phyloP scores from a whole-genome alignment of 352 stramenopile species.

The Globisporangium spinosum region DNA sequence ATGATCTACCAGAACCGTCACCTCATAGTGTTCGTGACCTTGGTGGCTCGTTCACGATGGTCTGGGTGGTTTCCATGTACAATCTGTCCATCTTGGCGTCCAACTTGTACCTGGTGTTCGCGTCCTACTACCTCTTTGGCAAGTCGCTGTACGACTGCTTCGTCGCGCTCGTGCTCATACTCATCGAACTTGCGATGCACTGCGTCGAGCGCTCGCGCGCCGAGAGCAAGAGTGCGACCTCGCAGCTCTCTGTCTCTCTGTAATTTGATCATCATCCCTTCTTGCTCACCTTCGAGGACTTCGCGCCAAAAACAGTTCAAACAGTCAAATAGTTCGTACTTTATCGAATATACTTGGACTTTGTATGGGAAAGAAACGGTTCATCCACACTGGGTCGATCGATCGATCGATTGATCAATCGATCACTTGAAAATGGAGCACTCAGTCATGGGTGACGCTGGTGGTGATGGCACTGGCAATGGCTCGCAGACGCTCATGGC shows the following conservation, averaged over 20 bases:
- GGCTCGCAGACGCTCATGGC: conserved; percentile 13
- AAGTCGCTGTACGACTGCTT: conserved; percentile 20
- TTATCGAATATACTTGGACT: not conserved
- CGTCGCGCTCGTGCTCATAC: conserved; percentile 24
- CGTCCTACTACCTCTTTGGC: conserved; percentile 26
- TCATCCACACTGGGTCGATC: not conserved
- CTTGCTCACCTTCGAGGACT: not conserved
- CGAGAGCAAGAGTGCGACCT: too few species aligned
- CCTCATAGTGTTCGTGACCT: conserved; percentile 29
- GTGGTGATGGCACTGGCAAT: not conserved
- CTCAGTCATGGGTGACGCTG: not conserved
- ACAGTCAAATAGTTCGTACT: conserved; percentile 6
- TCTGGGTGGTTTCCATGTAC: conserved; percentile 22
- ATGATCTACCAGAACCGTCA: too few species aligned
- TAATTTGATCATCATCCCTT: not conserved
- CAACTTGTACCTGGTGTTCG: conserved; percentile 36
- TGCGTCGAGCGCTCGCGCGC: too few species aligned
- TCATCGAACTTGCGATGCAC: conserved; percentile 26
- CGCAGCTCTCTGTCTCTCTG: not conserved
- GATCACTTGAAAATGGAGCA: conserved; percentile 2
- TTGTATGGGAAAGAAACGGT: not conserved
- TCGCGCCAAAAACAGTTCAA: not conserved
- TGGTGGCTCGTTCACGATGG: too few species aligned
- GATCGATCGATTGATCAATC: not conserved
- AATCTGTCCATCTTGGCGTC: conserved; percentile 34